Evolutionary conservation across 352 stramenopile genomes (phyloP), one percentile per base, ranked within the genome.

Genomic region (Pythium aquatile): DNA sequence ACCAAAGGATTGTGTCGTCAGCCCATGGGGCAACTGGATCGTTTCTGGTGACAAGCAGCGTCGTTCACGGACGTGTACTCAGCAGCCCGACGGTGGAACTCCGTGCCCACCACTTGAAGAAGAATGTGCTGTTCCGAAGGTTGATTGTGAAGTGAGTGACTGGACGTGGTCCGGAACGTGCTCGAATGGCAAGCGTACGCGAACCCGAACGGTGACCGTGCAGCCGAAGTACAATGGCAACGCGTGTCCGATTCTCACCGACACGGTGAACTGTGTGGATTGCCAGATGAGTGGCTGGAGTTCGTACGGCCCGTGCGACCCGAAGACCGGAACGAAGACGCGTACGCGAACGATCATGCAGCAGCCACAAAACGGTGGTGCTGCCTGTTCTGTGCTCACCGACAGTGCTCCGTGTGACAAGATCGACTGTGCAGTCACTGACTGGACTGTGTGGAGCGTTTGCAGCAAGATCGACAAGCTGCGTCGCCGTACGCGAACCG

Each of bases 341-440:
- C 70, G 78, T 5, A 79, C 75, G 6, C 75, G 82, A 20, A 77
- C 46, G 3, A 52, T 91, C 51, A 79, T 76, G 35, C 73, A 81
- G 51, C 63, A 83, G 20, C 78, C 78, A 0, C 16, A 72, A 14
- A 76, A 85, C 52, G 72, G 75, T 7, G 81, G 81, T 0, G 79
- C 78, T 5, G 73, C 58, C 10, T 91, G 81, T 29, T 75, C 79
- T 1, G 54, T 58, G 0, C 62, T 87, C 2, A 70, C 69, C 8
- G 78, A 91, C 32, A 37, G 37, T 1, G 65, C 76, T 16, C 63
- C 69, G 5, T 88, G 82, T 55, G 78, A 89, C 46, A 59, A 73
- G 2, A 60, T 84, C 10, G 57, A 82, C 37, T 91, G 83, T 28
- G 68, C 74, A 14, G 67, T 83, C 2, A 85, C 67, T 17, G 74